Evolutionary conservation across 352 stramenopile genomes (phyloP).

Genomic region (Phytophthora ohioensis): DNA sequence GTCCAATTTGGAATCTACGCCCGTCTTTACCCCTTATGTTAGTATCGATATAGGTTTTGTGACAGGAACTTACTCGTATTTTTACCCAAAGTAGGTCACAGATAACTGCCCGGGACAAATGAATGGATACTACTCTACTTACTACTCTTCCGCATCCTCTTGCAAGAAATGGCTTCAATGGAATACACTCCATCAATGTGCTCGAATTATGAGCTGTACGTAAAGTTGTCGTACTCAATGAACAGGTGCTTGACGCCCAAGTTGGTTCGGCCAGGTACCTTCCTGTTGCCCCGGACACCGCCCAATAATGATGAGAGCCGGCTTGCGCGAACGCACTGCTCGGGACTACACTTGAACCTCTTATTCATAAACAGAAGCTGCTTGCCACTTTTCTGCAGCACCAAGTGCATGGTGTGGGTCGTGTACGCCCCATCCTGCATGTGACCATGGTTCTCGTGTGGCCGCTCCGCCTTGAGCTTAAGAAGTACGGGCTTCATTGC

Average conservation of each 20-base stretch:
- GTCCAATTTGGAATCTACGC: too few species aligned
- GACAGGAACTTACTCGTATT: too few species aligned
- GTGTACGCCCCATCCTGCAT: constrained; percentile 1
- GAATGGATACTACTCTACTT: neutral
- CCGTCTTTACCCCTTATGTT: too few species aligned
- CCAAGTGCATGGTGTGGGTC: constrained; percentile 1
- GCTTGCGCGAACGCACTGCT: neutral
- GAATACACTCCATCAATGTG: constrained; percentile 8
- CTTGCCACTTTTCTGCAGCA: neutral
- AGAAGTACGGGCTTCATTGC: neutral
- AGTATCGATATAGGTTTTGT: too few species aligned
- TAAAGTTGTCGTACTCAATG: constrained; percentile 6
- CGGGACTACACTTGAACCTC: neutral
- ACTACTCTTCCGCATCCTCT: neutral
- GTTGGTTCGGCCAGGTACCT: neutral
- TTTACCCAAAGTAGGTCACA: too few species aligned
- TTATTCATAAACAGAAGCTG: constrained; percentile 8
- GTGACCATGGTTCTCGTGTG: constrained; percentile 7
- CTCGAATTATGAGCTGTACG: constrained; percentile 6
- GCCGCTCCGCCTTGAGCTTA: neutral
- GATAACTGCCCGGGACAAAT: too few species aligned
- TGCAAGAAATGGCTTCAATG: constrained; percentile 5
- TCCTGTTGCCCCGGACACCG: constrained; percentile 1
- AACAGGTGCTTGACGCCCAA: neutral
- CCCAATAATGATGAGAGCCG: constrained; percentile 3